Evolutionary conservation across 2,329 filamentous ascomycete species (phyloP).

Genomic region (Fusarium algeriense): DNA sequence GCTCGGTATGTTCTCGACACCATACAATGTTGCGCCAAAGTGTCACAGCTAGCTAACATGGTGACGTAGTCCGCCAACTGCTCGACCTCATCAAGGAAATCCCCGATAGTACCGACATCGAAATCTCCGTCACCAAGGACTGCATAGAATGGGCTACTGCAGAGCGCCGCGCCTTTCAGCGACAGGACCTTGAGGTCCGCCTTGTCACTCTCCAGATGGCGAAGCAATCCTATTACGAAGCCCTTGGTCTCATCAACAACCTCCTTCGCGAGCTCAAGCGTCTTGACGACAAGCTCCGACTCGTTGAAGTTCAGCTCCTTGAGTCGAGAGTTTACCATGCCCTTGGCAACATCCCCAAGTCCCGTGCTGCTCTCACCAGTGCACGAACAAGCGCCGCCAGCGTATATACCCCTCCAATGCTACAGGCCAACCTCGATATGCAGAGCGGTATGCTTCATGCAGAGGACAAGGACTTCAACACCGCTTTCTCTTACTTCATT

Average conservation of each 20-base stretch:
- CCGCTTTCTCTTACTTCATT: conserved; percentile 98
- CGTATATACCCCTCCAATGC: conserved; percentile 93
- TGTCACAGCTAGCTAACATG: conserved; percentile 29
- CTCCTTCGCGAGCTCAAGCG: conserved; percentile 97
- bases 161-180: conserved; percentile 93
- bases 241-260: conserved; percentile 94
- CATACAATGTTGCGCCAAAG: conserved; percentile 2
- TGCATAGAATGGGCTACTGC: conserved; percentile 99
- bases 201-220: conserved; percentile 95
- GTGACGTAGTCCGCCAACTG: conserved; percentile 83
- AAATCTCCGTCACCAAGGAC: conserved; percentile 95
- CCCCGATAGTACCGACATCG: conserved; percentile 92
- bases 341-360: conserved; percentile 95
- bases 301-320: conserved; percentile 97
- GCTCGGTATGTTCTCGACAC: conserved; percentile 74
- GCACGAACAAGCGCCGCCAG: conserved; percentile 95
- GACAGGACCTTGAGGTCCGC: conserved; percentile 97
- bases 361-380: conserved; percentile 91
- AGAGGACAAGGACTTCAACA: conserved; percentile 99
- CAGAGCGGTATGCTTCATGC: conserved; percentile 99
- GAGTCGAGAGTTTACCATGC: conserved; percentile 98
- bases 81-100: conserved; percentile 96
- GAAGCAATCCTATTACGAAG: conserved; percentile 97
- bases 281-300: conserved; percentile 96
- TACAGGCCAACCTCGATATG: conserved; percentile 98